A percentile compares a stretch with the other conserved stretches of the same genome.
Conservation (phyloP, 352 stramenopile species). For the Pythium scleroteichum region DNA sequence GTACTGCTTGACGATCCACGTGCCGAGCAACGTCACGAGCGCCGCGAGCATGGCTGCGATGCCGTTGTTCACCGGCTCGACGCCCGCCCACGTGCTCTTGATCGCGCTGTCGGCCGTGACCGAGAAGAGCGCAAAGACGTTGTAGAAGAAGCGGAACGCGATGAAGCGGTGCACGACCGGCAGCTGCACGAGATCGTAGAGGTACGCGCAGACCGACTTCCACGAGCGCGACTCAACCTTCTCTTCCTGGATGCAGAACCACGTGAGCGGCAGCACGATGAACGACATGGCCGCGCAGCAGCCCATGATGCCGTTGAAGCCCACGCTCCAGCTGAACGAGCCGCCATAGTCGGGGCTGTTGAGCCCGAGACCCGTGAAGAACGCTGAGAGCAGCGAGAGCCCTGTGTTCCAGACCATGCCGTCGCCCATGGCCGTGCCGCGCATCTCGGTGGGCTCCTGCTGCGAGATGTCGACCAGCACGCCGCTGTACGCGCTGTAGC, state of each 20-base stretch:
- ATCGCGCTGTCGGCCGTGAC: slow-evolving; percentile 52
- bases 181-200: slow-evolving; percentile 60
- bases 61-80: slow-evolving; percentile 58
- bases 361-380: slow-evolving; percentile 58
- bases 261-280: slow-evolving; percentile 38
- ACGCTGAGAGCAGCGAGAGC: slow-evolving; percentile 42
- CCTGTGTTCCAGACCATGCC: slow-evolving; percentile 23
- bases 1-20: slow-evolving; percentile 44
- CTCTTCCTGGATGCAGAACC: slow-evolving; percentile 57
- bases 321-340: slow-evolving; percentile 46
- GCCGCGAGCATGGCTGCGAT: slow-evolving; percentile 49
- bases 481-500: slow-evolving; percentile 43
- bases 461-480: slow-evolving; percentile 59
- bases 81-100: slow-evolving; percentile 50
- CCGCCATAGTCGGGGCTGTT: slow-evolving; percentile 60
- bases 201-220: slow-evolving; percentile 23
- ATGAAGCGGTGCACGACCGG: slow-evolving; percentile 38
- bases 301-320: slow-evolving; percentile 54
- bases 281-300: slow-evolving; percentile 39
- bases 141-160: slow-evolving; percentile 33
- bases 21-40: slow-evolving; percentile 39
- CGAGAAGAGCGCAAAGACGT: slow-evolving; percentile 42
- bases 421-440: slow-evolving; percentile 37
- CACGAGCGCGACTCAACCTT: slow-evolving; percentile 24
- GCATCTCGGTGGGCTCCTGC: slow-evolving; percentile 43